Evolutionary conservation across 176 grass and related monocot species (phyloP).

Genomic region (Bromus sterilis): DNA sequence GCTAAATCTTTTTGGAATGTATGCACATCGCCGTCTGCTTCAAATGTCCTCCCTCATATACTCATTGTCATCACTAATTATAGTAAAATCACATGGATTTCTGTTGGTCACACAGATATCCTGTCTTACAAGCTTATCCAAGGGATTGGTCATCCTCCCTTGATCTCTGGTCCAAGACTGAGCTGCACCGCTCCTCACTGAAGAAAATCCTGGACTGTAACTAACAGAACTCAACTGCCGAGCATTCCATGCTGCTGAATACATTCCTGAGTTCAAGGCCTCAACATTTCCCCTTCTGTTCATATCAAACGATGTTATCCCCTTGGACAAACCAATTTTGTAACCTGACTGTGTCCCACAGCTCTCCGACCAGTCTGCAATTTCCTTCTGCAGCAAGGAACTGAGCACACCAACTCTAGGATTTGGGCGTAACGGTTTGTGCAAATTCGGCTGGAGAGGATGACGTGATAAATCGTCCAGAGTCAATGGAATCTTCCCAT

Average conservation of each 20-base stretch:
- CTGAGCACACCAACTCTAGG: slow-evolving; percentile 64
- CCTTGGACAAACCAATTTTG: slow-evolving; percentile 23
- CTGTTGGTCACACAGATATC: slow-evolving; percentile 57
- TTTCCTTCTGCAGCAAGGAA: slow-evolving; percentile 63
- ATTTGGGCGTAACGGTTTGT: slow-evolving; percentile 45
- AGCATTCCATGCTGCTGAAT: slow-evolving; percentile 23
- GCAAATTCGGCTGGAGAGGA: slow-evolving; percentile 31
- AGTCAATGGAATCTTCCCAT: slow-evolving; percentile 15
- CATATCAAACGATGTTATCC: slow-evolving; percentile 5
- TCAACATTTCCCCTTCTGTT: slow-evolving; percentile 18
- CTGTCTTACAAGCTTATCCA: slow-evolving; percentile 35
- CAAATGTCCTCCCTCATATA: slow-evolving; percentile 37
- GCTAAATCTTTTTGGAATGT: not conserved
- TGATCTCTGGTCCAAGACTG: slow-evolving; percentile 15
- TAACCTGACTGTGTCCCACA: slow-evolving; percentile 48
- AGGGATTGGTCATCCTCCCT: slow-evolving; percentile 12
- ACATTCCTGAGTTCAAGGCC: slow-evolving; percentile 17
- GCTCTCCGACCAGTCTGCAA: slow-evolving; percentile 45
- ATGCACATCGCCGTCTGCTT: not conserved
- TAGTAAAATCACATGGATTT: slow-evolving; percentile 69
- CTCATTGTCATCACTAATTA: slow-evolving; percentile 53
- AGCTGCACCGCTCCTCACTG: not conserved
- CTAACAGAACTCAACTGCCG: not conserved
- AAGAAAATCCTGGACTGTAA: slow-evolving; percentile 10
- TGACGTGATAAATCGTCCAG: slow-evolving; percentile 13